Evolutionary conservation across 208 protist genomes (phyloP), one percentile per base, ranked within the genome.

Genomic region (Herpetomonas samuelpessoai): DNA sequence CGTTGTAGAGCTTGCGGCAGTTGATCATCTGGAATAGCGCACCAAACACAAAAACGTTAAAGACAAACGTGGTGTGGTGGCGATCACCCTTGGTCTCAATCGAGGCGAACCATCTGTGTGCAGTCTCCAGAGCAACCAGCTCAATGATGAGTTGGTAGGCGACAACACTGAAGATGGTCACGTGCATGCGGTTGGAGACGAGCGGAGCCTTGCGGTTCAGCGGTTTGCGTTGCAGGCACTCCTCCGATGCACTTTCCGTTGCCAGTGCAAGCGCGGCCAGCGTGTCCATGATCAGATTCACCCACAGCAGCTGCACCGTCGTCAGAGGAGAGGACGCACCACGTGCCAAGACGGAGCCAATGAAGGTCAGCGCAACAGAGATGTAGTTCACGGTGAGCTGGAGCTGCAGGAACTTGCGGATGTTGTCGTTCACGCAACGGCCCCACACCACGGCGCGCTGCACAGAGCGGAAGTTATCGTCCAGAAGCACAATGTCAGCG

Each of bases 201-300:
- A 98, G 73, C 0, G 87, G 72, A 2, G 89, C 86, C 73, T 86
- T 83, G 63, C 87, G 83, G 61, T 70, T 83, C 19, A 75, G 45
- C 2, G 87, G 88, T 19, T 69, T 71, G 30, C 83, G 76, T 28
- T 59, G 54, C 63, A 96, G 71, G 57, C 84, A 91, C 22, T 79
- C 74, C 67, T 95, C 84, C 3, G 72, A 79, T 19, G 98, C 98
- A 51, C 86, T 65, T 82, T 99, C 97, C 22, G 98, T 99, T 22
- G 92, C 97, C 2, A 99, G 79, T 24, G 98, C 97, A 0, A 99
- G 85, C 1, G 98, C 96, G 26, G 97, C 98, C 19, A 99, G 71
- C 18, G 98, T 98, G 76, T 99, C 98, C 97, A 99, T 99, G 86
- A 99, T 99, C 27, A 99, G 71, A 67, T 99, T 99, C 39, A 99